phyloP scores from a whole-genome alignment of 257 asterid genomes.

The Rubia yunnanensis region DNA sequence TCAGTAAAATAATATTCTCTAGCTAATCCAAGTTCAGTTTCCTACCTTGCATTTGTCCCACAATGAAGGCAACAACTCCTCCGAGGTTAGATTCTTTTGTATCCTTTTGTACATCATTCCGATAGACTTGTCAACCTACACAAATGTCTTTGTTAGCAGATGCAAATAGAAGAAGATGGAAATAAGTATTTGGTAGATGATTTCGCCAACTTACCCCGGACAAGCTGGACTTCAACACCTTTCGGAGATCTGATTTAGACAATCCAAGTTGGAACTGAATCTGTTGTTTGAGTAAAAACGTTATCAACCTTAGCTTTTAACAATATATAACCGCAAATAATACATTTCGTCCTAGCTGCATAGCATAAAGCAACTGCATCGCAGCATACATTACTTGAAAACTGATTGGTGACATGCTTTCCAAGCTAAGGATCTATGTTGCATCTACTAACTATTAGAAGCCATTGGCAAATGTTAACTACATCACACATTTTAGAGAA shows the following conservation, averaged over 20 bases:
- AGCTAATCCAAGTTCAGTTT: not conserved
- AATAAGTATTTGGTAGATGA: not conserved
- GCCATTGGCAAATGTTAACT: not conserved
- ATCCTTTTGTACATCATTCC: conserved; percentile 73
- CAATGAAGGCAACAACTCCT: conserved; percentile 89
- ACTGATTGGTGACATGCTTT: not conserved
- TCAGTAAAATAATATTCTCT: not conserved
- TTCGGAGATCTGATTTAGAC: conserved; percentile 79
- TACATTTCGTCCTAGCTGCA: not conserved
- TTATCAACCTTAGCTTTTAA: conserved; percentile 8
- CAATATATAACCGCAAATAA: conserved; percentile 3
- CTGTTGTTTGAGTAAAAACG: conserved; percentile 30
- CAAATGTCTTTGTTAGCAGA: conserved; percentile 12
- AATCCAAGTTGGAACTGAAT: conserved; percentile 87
- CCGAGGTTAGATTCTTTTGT: conserved; percentile 79
- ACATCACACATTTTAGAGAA: conserved; percentile 1
- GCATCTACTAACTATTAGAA: not conserved
- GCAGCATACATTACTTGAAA: too few species aligned
- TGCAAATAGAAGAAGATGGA: conserved; percentile 3
- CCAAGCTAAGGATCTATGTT: not conserved
- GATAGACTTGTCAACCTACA: conserved; percentile 85
- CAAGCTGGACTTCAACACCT: conserved; percentile 78
- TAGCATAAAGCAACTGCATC: not conserved
- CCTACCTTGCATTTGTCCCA: conserved; percentile 99
- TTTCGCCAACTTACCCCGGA: conserved; percentile 58